Conservation (phyloP, 129 eudicot genomes). For the Chrysanthemum lavandulifolium region DNA sequence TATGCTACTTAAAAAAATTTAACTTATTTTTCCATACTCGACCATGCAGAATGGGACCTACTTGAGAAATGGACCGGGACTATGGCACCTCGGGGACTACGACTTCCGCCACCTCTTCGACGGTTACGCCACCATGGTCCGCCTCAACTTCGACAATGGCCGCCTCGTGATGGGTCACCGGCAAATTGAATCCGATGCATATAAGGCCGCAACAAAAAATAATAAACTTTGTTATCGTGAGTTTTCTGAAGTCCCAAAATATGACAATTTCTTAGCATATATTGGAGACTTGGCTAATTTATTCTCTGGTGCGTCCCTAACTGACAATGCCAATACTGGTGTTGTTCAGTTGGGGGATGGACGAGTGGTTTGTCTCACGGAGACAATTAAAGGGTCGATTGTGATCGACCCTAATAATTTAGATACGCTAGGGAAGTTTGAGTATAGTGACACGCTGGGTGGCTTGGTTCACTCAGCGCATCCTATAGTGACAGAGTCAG, state of each 20-base stretch:
- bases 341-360: slow-evolving; percentile 78
- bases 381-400: slow-evolving; percentile 89
- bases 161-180: slow-evolving; percentile 77
- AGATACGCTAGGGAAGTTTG: slow-evolving; percentile 83
- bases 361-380: slow-evolving; percentile 90
- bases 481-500: slow-evolving; percentile 79
- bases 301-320: slow-evolving; percentile 80
- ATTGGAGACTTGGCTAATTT: slow-evolving; percentile 80
- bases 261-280: slow-evolving; percentile 68
- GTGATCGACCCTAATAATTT: slow-evolving; percentile 70
- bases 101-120: slow-evolving; percentile 96
- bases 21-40: background rate
- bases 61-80: slow-evolving; percentile 90
- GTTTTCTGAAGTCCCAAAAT: slow-evolving; percentile 87
- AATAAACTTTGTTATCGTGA: slow-evolving; percentile 83
- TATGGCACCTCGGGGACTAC: slow-evolving; percentile 89
- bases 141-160: slow-evolving; percentile 74
- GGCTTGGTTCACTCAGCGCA: slow-evolving; percentile 92
- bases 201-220: slow-evolving; percentile 70
- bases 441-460: slow-evolving; percentile 65
- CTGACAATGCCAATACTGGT: slow-evolving; percentile 95
- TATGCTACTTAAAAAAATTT: background rate
- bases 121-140: slow-evolving; percentile 94
- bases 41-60: slow-evolving; percentile 85
- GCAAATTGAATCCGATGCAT: slow-evolving; percentile 90